Conservation (phyloP, 2,329 filamentous ascomycete genomes). For the Aureobasidium leucospermi region DNA sequence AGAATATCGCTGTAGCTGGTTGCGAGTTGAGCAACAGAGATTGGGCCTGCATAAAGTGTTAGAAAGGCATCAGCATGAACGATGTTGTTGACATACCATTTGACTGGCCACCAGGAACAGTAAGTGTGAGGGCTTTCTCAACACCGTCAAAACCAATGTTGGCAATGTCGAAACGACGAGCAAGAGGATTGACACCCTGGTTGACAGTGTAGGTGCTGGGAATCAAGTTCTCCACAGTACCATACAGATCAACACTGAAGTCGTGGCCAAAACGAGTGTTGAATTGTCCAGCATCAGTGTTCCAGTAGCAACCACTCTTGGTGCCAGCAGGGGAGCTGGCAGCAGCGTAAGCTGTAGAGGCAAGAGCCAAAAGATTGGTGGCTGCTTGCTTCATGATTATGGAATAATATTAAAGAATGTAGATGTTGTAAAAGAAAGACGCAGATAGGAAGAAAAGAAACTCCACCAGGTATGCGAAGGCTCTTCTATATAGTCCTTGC, state of each 20-base stretch:
- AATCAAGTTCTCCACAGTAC: background rate
- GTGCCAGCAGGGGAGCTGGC: background rate
- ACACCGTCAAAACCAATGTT: slow-evolving; percentile 10
- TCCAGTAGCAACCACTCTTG: slow-evolving; percentile 9
- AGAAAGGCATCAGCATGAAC: background rate
- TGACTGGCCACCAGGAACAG: slow-evolving; percentile 14
- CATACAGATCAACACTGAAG: background rate
- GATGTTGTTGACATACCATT: background rate
- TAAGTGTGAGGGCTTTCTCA: slow-evolving; percentile 1
- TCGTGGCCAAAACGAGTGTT: slow-evolving; percentile 8
- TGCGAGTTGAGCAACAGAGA: slow-evolving; percentile 51
- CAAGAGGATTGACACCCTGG: slow-evolving; percentile 10
- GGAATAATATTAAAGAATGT: background rate
- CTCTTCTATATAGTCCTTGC: background rate
- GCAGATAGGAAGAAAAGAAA: background rate
- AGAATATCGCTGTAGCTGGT: slow-evolving; percentile 54
- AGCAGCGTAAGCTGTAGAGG: background rate
- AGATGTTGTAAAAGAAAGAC: background rate
- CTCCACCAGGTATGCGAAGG: background rate
- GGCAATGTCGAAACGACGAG: slow-evolving; percentile 11
- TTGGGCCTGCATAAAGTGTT: background rate
- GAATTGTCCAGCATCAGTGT: slow-evolving; percentile 8
- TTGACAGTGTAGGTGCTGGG: slow-evolving; percentile 12
- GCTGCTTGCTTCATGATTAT: slow-evolving; percentile 4
- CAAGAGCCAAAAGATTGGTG: slow-evolving; percentile 3